Conservation (phyloP, 2,329 filamentous ascomycete genomes). For the Monilinia fructicola region DNA sequence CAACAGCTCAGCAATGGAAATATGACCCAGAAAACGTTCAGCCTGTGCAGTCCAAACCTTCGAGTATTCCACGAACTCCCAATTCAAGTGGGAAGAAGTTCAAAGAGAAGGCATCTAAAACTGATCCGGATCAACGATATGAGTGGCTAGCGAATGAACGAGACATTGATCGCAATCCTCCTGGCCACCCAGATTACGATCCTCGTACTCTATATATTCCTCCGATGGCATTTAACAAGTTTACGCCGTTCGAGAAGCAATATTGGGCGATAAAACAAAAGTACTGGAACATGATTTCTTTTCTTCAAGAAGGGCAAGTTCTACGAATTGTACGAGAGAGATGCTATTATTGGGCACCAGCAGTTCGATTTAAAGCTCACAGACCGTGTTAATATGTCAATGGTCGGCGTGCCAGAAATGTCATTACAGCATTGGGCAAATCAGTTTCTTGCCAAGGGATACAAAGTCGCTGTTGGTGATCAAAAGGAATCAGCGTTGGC, state of each 20-base stretch:
- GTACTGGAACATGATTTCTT: constrained; percentile 95
- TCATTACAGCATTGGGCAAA: constrained; percentile 97
- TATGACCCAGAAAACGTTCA: constrained; percentile 62
- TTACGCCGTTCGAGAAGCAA: constrained; percentile 94
- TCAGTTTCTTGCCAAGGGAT: constrained; percentile 97
- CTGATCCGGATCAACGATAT: constrained; percentile 83
- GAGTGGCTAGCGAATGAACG: constrained; percentile 83
- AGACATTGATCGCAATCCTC: constrained; percentile 80
- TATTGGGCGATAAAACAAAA: constrained; percentile 99
- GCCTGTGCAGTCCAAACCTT: constrained; percentile 49
- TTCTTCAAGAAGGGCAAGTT: constrained; percentile 99
- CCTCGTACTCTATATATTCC: constrained; percentile 90
- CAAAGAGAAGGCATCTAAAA: constrained; percentile 70
- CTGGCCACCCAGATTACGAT: constrained; percentile 84
- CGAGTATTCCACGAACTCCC: constrained; percentile 42
- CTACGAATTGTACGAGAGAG: constrained; percentile 97
- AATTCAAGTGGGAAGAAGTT: constrained; percentile 40
- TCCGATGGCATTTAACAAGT: constrained; percentile 72
- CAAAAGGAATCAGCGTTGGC: constrained; percentile 94
- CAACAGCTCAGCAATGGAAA: constrained; percentile 81
- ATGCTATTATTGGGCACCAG: constrained; percentile 94
- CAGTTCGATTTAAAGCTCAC: constrained; percentile 97
- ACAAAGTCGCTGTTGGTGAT: constrained; percentile 94
- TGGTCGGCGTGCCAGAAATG: constrained; percentile 96
- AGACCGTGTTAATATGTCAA: constrained; percentile 98